Evolutionary conservation across 2,329 filamentous ascomycete species (phyloP).

Genomic region (Colletotrichum agaves): DNA sequence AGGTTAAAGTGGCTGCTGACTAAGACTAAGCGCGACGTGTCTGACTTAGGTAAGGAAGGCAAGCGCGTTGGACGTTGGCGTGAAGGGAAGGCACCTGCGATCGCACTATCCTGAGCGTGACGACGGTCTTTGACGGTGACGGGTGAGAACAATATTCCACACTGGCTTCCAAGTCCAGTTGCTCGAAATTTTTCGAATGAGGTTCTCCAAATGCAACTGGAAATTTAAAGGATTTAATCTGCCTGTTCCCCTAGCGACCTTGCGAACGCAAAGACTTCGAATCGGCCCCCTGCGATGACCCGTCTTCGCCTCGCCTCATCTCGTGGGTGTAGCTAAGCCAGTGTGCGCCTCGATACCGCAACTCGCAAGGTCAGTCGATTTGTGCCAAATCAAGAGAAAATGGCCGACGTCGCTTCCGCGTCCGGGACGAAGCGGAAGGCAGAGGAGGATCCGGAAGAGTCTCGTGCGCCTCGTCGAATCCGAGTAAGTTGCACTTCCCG

Average conservation of each 20-base stretch:
- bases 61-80: not conserved
- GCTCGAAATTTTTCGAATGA: no score
- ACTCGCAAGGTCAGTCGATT: not conserved
- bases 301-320: not conserved
- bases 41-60: not conserved
- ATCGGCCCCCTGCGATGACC: not conserved
- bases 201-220: no score
- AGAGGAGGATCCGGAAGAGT: conserved; percentile 49
- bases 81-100: not conserved
- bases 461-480: conserved; percentile 59
- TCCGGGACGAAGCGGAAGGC: conserved; percentile 63
- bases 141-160: no score
- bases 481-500: conserved; percentile 51
- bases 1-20: conserved; percentile 3
- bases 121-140: no score
- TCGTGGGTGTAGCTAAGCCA: not conserved
- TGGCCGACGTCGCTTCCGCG: conserved; percentile 55
- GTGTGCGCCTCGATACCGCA: not conserved
- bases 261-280: no score
- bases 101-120: no score
- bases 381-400: conserved; percentile 30
- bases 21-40: not conserved
- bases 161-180: no score
- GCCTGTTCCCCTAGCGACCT: no score
- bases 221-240: no score